Percentiles rank a stretch among this genome's conserved stretches.
Evolutionary conservation across 2,329 filamentous ascomycete species (phyloP).

Genomic region (Fusarium graminum): DNA sequence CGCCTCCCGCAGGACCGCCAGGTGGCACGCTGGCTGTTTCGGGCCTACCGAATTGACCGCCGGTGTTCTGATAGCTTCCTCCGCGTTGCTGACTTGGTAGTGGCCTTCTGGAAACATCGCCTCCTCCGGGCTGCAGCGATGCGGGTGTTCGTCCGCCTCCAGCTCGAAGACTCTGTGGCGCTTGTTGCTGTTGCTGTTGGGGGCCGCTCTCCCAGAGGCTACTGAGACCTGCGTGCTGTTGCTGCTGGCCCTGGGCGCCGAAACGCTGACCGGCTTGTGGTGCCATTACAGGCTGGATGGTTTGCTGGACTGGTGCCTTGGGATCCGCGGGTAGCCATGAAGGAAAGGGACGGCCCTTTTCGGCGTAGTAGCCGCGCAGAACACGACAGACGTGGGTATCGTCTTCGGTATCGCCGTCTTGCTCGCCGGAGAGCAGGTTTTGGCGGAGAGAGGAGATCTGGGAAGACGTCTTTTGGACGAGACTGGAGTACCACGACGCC

Average conservation of each 20-base stretch:
- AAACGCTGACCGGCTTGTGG: constrained; percentile 67
- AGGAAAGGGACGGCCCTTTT: constrained; percentile 85
- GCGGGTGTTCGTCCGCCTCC: constrained; percentile 55
- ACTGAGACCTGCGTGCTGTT: constrained; percentile 58
- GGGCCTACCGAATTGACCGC: constrained; percentile 27
- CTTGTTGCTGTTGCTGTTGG: constrained; percentile 50
- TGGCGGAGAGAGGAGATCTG: constrained; percentile 75
- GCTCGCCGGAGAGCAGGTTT: constrained; percentile 75
- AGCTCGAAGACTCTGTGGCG: constrained; percentile 60
- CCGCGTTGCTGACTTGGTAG: constrained; percentile 59
- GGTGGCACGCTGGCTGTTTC: constrained; percentile 49
- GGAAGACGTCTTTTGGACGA: constrained; percentile 74
- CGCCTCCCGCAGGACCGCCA: constrained; percentile 51
- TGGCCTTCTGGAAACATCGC: constrained; percentile 55
- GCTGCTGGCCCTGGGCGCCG: constrained; percentile 58
- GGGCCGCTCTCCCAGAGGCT: constrained; percentile 69
- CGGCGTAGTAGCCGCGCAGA: constrained; percentile 90
- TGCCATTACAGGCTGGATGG: constrained; percentile 65
- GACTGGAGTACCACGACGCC: constrained; percentile 85
- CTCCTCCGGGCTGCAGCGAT: constrained; percentile 45
- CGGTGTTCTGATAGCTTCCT: constrained; percentile 75
- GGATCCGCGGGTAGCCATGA: constrained; percentile 91
- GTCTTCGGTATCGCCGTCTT: constrained; percentile 82
- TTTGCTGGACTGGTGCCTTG: constrained; percentile 68
- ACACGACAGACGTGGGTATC: constrained; percentile 96